Evolutionary conservation across 1,284 basidiomycete species (phyloP), one percentile per base, ranked within the genome.

Genomic region (Quambalaria eucalypti): DNA sequence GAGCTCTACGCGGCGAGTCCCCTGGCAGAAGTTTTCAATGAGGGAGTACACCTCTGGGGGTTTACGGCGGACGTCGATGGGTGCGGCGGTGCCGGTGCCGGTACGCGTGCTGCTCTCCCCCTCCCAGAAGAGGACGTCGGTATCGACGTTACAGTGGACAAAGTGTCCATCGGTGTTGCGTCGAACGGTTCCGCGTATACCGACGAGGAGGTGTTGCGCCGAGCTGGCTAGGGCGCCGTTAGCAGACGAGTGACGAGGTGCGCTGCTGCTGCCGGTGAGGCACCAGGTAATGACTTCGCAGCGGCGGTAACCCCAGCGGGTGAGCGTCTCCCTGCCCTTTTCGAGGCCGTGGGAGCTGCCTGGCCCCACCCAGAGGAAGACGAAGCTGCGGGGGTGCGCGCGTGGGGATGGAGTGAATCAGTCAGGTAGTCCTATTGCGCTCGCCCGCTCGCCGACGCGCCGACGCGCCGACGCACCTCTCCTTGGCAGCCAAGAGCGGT

Each of bases 71-170:
- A 87, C 85, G 76, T 91, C 88, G 69, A 66, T 39, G 6, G 54
- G 23, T 1, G n/a, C 44, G 6, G 21, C 23, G 7, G 36, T 28
- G 28, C 28, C 36, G 2, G n/a, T 14, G 3, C 21, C 5, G 19
- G 21, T 14, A 6, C 14, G 7, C 14, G 14, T 12, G 19, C 21
- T 23, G 33, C 19, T 10, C 10, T 26, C 30, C 21, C 28, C 42
- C 1, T 47, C 65, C 90, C 91, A 97, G 16, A 98, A 84, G 60
- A 97, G 87, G 4, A 97, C 89, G 76, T 98, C 93, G 28, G 92
- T 97, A 76, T 97, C 87, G 61, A 98, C 86, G 76, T 99, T 99
- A 76, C 93, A 97, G 76, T 98, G 92, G 0, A 96, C 92, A 75
- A 97, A 93, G 84, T 88, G 87, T 56, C 84, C 85, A 75, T 99